A percentile compares a stretch with the other conserved stretches of the same genome.
These are phyloP conservation scores for Kokia cookei DNA, from an alignment of 441 rosid genomes.

Conservation along the genomic window DNA sequence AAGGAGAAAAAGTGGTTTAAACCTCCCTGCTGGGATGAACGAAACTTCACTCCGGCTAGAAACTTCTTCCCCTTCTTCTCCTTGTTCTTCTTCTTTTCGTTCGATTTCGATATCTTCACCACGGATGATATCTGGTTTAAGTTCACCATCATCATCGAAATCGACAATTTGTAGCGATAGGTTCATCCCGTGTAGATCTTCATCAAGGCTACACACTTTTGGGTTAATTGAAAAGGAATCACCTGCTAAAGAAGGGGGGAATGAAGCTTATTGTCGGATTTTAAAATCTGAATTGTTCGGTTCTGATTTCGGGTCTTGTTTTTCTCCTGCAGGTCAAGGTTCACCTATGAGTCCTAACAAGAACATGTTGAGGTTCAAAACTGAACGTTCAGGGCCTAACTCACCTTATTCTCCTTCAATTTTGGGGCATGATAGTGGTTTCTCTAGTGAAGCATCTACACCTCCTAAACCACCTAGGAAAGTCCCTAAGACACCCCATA, in stretches of 20 bases:
- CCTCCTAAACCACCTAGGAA: conserved; percentile 88
- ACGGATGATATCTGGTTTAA: conserved; percentile 55
- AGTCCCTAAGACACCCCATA: conserved; percentile 95
- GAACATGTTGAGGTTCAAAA: conserved; percentile 86
- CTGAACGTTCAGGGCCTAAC: conserved; percentile 66
- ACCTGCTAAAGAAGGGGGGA: conserved; percentile 92
- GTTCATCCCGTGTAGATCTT: conserved; percentile 97
- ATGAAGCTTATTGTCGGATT: conserved; percentile 72
- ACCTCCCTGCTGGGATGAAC: conserved; percentile 92
- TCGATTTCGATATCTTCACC: conserved; percentile 16
- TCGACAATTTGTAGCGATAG: conserved; percentile 79
- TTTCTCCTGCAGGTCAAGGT: conserved; percentile 85
- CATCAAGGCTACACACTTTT: conserved; percentile 88
- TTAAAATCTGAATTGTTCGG: conserved; percentile 90
- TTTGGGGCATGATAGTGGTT: conserved; percentile 56
- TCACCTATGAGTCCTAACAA: conserved; percentile 75
- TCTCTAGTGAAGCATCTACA: conserved; percentile 61
- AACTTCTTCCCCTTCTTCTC: conserved; percentile 27
- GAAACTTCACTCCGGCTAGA: conserved; percentile 65
- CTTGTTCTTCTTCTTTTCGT: conserved; percentile 14
- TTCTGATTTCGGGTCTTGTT: conserved; percentile 77
- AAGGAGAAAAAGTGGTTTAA: conserved; percentile 64
- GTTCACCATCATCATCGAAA: conserved; percentile 59
- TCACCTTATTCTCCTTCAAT: conserved; percentile 86
- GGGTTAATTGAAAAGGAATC: conserved; percentile 73